Evolutionary conservation across 2,329 filamentous ascomycete genomes (phyloP).

Genomic region (Botrytis cinerea): DNA sequence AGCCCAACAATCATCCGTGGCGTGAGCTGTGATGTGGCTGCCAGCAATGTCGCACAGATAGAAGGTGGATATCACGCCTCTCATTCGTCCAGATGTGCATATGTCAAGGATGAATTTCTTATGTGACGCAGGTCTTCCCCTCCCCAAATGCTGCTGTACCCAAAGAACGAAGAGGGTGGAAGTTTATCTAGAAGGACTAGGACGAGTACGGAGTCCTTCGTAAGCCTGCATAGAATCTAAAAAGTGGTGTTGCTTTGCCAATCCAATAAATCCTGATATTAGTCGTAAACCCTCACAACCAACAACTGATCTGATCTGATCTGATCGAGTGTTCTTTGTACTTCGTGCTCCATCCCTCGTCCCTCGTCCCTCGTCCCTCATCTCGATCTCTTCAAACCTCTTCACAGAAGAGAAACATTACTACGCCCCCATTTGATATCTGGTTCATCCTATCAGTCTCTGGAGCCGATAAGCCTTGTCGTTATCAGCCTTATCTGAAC

Average conservation of each 20-base stretch:
- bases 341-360: neutral
- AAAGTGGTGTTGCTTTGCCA: constrained; percentile 3
- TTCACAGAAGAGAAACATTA: neutral
- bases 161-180: neutral
- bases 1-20: constrained; percentile 1
- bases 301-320: neutral
- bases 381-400: neutral
- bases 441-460: neutral
- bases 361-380: neutral
- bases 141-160: neutral
- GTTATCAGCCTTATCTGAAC: constrained; percentile 4
- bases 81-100: constrained; percentile 1
- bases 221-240: neutral
- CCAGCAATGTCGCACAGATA: constrained; percentile 16
- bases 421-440: neutral
- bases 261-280: neutral
- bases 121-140: constrained; percentile 1
- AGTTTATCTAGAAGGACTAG: neutral
- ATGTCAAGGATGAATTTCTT: neutral
- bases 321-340: neutral
- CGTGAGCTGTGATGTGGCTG: constrained; percentile 19
- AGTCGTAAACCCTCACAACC: neutral
- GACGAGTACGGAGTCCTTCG: neutral
- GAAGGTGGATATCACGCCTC: neutral
- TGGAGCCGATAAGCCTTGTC: neutral